Evolutionary conservation across 805 yeast genomes (phyloP).

Genomic region (Candida krabiensis): DNA sequence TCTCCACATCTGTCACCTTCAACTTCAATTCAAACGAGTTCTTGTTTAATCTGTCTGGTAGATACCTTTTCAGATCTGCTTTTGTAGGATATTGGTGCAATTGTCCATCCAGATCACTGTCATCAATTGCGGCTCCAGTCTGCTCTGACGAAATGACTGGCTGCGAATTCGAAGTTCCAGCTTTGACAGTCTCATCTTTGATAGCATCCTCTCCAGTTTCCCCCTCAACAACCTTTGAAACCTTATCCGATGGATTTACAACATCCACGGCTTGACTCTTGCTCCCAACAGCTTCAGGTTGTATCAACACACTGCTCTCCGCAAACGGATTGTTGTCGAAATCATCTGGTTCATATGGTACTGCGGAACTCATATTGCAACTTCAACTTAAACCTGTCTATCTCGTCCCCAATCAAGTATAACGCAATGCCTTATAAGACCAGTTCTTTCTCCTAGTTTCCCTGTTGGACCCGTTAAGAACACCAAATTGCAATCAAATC

Average conservation of each 20-base stretch:
- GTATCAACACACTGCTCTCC: constrained; percentile 36
- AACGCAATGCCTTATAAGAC: too few relatives aligned
- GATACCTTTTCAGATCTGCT: constrained; percentile 42
- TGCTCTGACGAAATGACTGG: constrained; percentile 6
- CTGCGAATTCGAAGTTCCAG: too few relatives aligned
- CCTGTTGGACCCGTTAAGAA: too few relatives aligned
- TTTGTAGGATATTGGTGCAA: constrained; percentile 35
- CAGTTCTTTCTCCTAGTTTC: too few relatives aligned
- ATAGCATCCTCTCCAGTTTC: neutral
- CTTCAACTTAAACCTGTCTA: too few relatives aligned
- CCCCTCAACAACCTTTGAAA: neutral
- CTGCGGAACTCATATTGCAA: constrained; percentile 35
- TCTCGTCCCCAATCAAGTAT: too few relatives aligned
- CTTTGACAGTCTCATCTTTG: neutral
- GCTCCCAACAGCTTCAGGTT: constrained; percentile 10
- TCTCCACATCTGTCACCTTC: constrained; percentile 68
- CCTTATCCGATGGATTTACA: neutral
- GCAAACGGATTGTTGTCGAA: constrained; percentile 65
- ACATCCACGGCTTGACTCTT: constrained; percentile 1
- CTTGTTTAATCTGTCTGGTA: constrained; percentile 51
- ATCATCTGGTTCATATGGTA: constrained; percentile 47
- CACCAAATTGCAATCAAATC: neutral
- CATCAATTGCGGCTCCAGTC: constrained; percentile 30
- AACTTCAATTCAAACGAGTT: constrained; percentile 44
- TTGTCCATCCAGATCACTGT: constrained; percentile 16